Evolutionary conservation across 441 rosid genomes (phyloP).

Genomic region (Metrosideros polymorpha): DNA sequence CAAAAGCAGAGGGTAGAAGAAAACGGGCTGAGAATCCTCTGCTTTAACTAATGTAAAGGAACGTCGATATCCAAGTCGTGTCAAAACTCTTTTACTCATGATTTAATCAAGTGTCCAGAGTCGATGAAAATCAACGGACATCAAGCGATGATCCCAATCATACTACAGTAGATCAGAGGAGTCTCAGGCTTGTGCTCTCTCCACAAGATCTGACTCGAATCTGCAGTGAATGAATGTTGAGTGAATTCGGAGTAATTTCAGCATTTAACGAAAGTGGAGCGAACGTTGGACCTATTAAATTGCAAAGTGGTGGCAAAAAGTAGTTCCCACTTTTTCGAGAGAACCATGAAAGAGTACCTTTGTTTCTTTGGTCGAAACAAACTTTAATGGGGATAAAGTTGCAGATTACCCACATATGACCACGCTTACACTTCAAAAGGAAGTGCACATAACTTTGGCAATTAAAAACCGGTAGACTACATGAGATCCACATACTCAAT

Average conservation of each 20-base stretch:
- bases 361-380: no score
- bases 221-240: neutral
- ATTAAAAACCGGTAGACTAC: neutral
- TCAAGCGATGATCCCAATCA: neutral
- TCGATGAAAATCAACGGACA: neutral
- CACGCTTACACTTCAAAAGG: neutral
- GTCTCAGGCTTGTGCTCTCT: neutral
- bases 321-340: conserved; percentile 12
- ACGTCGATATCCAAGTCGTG: neutral
- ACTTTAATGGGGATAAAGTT: neutral
- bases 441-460: neutral
- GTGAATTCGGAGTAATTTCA: neutral
- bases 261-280: conserved; percentile 21
- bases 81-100: neutral
- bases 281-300: conserved; percentile 20
- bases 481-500: neutral
- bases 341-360: neutral
- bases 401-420: conserved; percentile 5
- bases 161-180: neutral
- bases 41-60: neutral
- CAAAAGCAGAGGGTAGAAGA: neutral
- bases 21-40: neutral
- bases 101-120: neutral
- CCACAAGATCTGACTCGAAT: neutral
- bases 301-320: conserved; percentile 5